Percentiles rank a stretch among this genome's conserved stretches.
Conservation (phyloP, 2,329 filamentous ascomycete species). For the Pestalotiopsis sp. region DNA sequence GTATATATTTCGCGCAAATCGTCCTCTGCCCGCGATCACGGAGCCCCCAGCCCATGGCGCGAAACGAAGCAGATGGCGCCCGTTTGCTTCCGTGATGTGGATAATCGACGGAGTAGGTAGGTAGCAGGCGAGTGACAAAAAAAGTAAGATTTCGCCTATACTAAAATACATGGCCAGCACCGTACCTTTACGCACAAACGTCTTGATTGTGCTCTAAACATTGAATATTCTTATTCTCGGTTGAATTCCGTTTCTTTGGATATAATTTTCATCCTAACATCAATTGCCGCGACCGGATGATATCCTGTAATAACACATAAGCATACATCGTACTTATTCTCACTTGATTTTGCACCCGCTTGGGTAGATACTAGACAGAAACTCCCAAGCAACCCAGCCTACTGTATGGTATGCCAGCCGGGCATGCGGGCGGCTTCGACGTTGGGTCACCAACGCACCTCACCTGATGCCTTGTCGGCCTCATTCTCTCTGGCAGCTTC, state of each 20-base stretch:
- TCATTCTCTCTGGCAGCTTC: not conserved
- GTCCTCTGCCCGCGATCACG: not conserved
- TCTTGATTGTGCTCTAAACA: too few species aligned
- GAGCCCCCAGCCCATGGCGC: not conserved
- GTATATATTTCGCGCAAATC: not conserved
- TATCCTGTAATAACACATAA: too few species aligned
- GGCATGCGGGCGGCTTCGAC: not conserved
- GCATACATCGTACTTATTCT: too few species aligned
- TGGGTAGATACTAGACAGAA: not conserved
- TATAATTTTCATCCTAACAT: too few species aligned
- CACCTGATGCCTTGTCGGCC: not conserved
- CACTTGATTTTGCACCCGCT: too few species aligned
- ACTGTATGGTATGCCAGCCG: not conserved
- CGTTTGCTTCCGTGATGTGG: not conserved
- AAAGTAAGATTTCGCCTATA: too few species aligned
- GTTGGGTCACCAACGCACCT: conserved; percentile 5
- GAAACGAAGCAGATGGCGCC: not conserved
- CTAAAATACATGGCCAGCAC: too few species aligned
- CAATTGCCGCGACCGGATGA: too few species aligned
- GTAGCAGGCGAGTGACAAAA: not conserved
- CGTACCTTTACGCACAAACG: too few species aligned
- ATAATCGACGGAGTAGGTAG: not conserved
- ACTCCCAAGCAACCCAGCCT: not conserved
- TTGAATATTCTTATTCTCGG: too few species aligned
- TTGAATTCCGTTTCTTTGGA: too few species aligned